Conservation (phyloP, 768 basidiomycete species). For the Mycena vitilis region DNA sequence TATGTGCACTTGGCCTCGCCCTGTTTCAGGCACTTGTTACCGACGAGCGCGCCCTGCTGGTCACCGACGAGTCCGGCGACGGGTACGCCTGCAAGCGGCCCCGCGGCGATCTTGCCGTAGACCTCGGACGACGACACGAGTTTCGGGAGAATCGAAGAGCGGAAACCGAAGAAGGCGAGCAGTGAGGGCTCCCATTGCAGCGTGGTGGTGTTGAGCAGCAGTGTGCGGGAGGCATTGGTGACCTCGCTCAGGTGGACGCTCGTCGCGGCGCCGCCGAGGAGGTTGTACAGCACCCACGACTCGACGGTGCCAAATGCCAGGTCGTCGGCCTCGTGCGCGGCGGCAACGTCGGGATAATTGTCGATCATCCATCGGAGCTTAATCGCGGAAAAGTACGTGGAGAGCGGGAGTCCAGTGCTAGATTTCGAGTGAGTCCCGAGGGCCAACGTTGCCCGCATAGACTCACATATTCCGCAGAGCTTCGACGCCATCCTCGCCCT, state of each 20-base stretch:
- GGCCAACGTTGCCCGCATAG: background rate
- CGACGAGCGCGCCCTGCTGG: slow-evolving; percentile 96
- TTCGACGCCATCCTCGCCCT: slow-evolving; percentile 75
- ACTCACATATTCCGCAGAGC: slow-evolving; percentile 76
- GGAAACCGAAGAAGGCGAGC: slow-evolving; percentile 88
- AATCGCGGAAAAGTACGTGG: slow-evolving; percentile 98
- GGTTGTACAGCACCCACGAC: slow-evolving; percentile 89
- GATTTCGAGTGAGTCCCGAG: background rate
- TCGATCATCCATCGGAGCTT: slow-evolving; percentile 98
- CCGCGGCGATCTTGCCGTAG: slow-evolving; percentile 81
- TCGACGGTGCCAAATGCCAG: slow-evolving; percentile 96
- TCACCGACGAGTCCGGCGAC: slow-evolving; percentile 97
- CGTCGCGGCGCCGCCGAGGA: slow-evolving; percentile 79
- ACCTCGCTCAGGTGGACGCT: slow-evolving; percentile 90
- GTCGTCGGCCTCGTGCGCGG: slow-evolving; percentile 84
- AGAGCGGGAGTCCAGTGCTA: slow-evolving; percentile 93
- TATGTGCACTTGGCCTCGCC: slow-evolving; percentile 99
- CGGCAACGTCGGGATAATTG: slow-evolving; percentile 77
- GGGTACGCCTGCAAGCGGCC: slow-evolving; percentile 77
- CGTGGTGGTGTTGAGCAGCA: slow-evolving; percentile 86
- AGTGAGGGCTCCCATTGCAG: slow-evolving; percentile 87
- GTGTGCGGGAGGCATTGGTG: slow-evolving; percentile 96
- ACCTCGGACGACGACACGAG: slow-evolving; percentile 94
- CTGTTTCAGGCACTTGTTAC: slow-evolving; percentile 91
- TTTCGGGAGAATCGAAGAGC: slow-evolving; percentile 80